These are phyloP conservation scores for Adenanthera pavonina DNA, from an alignment of 306 rosid genomes.

Conservation along the genomic window DNA sequence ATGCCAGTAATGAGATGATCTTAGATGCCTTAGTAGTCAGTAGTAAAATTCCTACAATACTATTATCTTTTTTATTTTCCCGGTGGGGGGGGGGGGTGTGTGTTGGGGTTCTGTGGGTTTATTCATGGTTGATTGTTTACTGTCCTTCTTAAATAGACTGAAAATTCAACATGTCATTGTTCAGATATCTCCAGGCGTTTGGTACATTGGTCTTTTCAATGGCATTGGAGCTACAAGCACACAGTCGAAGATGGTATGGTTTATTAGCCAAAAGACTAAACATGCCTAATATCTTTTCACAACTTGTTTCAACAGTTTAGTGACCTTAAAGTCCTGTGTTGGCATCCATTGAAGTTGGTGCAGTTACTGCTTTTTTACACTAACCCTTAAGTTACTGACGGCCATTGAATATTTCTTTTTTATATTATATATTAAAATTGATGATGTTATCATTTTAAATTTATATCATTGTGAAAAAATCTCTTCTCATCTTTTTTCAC, in stretches of 20 bases:
- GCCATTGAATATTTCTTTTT: neutral
- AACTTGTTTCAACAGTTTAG: neutral
- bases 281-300: neutral
- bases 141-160: conserved; percentile 17
- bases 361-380: neutral
- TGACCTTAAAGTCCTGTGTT: neutral
- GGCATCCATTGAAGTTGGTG: neutral
- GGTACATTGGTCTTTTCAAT: conserved; percentile 94
- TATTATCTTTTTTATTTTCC: neutral
- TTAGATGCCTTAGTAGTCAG: conserved; percentile 11
- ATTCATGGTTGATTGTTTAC: conserved; percentile 26
- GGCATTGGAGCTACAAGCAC: conserved; percentile 89
- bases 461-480: neutral
- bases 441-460: neutral
- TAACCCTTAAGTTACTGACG: too few relatives aligned
- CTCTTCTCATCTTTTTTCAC: neutral
- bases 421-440: neutral
- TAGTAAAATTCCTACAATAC: neutral
- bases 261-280: conserved; percentile 1
- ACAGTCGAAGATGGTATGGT: conserved; percentile 88
- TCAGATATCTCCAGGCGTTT: conserved; percentile 95
- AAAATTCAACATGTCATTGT: conserved; percentile 41
- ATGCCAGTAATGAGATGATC: conserved; percentile 6
- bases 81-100: neutral
- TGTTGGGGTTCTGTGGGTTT: neutral